Conservation (phyloP, 2,329 filamentous ascomycete species). For the Pseudopyricularia javanii region DNA sequence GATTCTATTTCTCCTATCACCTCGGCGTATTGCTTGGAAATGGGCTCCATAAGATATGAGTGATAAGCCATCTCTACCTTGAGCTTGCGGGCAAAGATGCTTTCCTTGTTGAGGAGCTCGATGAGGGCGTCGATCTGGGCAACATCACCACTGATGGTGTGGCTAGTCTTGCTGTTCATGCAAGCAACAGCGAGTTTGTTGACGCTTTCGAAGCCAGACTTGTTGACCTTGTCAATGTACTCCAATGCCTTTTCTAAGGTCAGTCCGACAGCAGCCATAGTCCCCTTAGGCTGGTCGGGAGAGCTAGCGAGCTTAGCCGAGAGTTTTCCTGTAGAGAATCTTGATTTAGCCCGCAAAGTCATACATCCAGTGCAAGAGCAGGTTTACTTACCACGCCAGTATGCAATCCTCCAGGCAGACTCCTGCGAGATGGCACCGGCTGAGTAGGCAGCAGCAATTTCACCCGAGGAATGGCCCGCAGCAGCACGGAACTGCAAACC, state of each 20-base stretch:
- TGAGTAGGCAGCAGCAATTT: conserved; percentile 33
- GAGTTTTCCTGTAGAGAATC: not conserved
- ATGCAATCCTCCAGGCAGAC: conserved; percentile 10
- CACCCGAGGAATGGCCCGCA: conserved; percentile 33
- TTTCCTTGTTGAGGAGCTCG: conserved; percentile 15
- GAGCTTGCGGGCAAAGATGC: conserved; percentile 17
- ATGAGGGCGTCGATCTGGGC: conserved; percentile 3
- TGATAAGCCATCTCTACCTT: conserved; percentile 25
- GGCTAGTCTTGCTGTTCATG: conserved; percentile 28
- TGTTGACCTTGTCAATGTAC: conserved; percentile 12
- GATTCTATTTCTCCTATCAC: conserved; percentile 9
- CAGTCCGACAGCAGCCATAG: conserved; percentile 28
- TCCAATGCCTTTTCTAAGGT: conserved; percentile 14
- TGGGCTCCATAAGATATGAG: conserved; percentile 27
- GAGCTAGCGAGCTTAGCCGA: conserved; percentile 17
- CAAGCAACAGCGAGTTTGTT: conserved; percentile 24
- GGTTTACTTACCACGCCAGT: conserved; percentile 11
- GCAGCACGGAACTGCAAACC: conserved; percentile 17
- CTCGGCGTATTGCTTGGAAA: conserved; percentile 22
- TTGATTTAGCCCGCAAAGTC: conserved; percentile 11
- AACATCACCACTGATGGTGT: conserved; percentile 27
- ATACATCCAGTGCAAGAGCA: conserved; percentile 16
- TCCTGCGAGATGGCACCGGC: conserved; percentile 18
- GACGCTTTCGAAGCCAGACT: not conserved
- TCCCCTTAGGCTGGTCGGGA: conserved; percentile 18